Evolutionary conservation across 352 stramenopile species (phyloP).

Genomic region (Phytophthora multivora): DNA sequence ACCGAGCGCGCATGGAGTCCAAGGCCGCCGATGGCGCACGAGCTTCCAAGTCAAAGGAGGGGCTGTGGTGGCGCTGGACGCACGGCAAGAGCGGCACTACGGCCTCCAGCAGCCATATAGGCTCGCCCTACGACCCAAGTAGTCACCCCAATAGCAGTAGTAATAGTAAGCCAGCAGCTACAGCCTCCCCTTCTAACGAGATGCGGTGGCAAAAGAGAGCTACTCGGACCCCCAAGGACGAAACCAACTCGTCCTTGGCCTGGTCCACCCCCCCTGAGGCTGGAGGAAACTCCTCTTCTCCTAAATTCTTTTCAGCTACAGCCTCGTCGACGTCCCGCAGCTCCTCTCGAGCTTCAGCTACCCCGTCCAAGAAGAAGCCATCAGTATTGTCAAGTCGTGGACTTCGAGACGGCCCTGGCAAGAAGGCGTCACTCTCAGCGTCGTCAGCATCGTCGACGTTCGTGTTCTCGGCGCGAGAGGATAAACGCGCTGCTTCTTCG

Average conservation of each 20-base stretch:
- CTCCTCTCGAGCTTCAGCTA: conserved; percentile 10
- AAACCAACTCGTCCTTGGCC: background rate
- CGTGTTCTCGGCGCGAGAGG: conserved; percentile 23
- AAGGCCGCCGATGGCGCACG: conserved; percentile 32
- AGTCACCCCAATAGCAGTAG: conserved; percentile 34
- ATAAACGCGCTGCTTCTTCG: conserved; percentile 21
- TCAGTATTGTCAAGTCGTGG: conserved; percentile 17
- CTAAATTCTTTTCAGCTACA: conserved; percentile 16
- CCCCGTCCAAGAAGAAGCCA: conserved; percentile 34
- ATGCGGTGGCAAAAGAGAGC: conserved; percentile 57
- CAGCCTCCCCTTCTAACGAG: conserved; percentile 27
- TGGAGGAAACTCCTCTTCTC: conserved; percentile 3
- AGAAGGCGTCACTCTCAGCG: conserved; percentile 18
- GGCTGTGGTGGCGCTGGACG: conserved; percentile 77
- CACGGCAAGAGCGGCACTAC: conserved; percentile 70
- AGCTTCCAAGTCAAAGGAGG: conserved; percentile 33
- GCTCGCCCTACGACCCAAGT: conserved; percentile 17
- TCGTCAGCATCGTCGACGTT: conserved; percentile 28
- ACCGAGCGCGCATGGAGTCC: conserved; percentile 35
- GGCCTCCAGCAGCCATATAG: conserved; percentile 24
- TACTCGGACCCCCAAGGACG: conserved; percentile 28
- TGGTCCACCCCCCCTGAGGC: conserved; percentile 26
- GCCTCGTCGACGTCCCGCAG: conserved; percentile 4
- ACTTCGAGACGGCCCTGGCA: conserved; percentile 14
- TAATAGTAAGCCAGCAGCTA: conserved; percentile 28